Evolutionary conservation across 2,329 filamentous ascomycete genomes (phyloP), one percentile per base, ranked within the genome.

Genomic region (Claviceps fusiformis): DNA sequence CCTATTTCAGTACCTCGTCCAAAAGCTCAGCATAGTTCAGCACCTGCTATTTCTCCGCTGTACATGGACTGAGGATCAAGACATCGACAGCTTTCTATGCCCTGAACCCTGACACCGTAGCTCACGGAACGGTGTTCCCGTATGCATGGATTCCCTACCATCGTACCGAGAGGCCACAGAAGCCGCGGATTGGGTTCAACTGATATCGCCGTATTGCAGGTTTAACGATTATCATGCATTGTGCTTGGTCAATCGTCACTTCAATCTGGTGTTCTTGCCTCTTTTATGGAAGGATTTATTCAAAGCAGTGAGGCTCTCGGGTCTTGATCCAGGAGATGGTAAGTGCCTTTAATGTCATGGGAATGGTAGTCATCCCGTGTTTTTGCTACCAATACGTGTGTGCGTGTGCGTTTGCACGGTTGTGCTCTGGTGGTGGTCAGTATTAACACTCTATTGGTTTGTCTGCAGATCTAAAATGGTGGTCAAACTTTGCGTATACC

Each of bases 221-320:
- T 59, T 70, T 46, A 55, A 61, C 6, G 71, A 77, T 60, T 76
- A 75, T 59, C 61, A 67, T 29, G 64, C 65, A 8, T 71, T 80
- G 47, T 80, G 76, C 61, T 71, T 72, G 43, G 78, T 81, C 10
- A 73, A 69, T 50, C 65, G 61, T 45, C 71, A 68, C 10, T 80
- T 78, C 60, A 73, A 75, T 67, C 55, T 60, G 46, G 64, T 72
- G 24, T 81, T 82, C 61, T 74, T 74, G 5, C 75, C 77, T 24
- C 72, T 69, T 5, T 65, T 82, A 19, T 82, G 79, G 79, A 68
- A 68, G 57, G 73, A 81, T 60, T 70, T 78, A 11, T 62, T 80
- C 19, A 61, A 65, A 19, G 63, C 69, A 1, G 67, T 69, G 29
- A 67, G 71, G 57, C 62, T 58, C 1, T 64, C 72, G 9, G 72